These are phyloP conservation scores for Penicillium corylophilum DNA, from an alignment of 2,329 filamentous ascomycete genomes.

Conservation along the genomic window DNA sequence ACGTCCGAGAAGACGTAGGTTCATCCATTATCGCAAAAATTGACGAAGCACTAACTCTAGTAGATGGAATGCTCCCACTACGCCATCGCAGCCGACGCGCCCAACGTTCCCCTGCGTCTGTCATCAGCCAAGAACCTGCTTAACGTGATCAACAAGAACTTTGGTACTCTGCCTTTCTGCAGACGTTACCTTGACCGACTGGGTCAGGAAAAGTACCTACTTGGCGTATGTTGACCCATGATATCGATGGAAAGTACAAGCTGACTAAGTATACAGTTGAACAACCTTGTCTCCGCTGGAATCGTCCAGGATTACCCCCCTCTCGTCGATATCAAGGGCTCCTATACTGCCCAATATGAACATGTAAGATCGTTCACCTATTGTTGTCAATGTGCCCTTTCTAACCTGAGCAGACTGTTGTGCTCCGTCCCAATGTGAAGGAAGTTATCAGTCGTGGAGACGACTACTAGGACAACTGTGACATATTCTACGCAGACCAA, in stretches of 20 bases:
- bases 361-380: constrained; percentile 63
- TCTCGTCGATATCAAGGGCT: constrained; percentile 87
- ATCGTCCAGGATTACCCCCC: constrained; percentile 91
- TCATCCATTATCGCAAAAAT: constrained; percentile 6
- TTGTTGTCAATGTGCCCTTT: neutral
- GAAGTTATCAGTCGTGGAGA: constrained; percentile 84
- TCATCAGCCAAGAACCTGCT: constrained; percentile 82
- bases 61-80: constrained; percentile 84
- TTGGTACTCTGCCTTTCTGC: constrained; percentile 88
- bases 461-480: constrained; percentile 62
- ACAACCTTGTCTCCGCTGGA: constrained; percentile 76
- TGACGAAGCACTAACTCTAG: constrained; percentile 6
- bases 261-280: constrained; percentile 59
- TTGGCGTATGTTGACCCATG: constrained; percentile 63
- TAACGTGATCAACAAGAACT: constrained; percentile 93
- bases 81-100: constrained; percentile 69
- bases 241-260: constrained; percentile 1
- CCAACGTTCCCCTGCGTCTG: constrained; percentile 72
- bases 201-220: constrained; percentile 91
- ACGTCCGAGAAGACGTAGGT: constrained; percentile 78
- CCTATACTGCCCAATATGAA: constrained; percentile 91
- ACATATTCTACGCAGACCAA: neutral
- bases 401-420: constrained; percentile 59
- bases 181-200: constrained; percentile 85
- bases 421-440: constrained; percentile 77